Base-by-base conservation (phyloP, 176 grass and related monocot genomes). In the Chrysopogon serrulatus region DNA sequence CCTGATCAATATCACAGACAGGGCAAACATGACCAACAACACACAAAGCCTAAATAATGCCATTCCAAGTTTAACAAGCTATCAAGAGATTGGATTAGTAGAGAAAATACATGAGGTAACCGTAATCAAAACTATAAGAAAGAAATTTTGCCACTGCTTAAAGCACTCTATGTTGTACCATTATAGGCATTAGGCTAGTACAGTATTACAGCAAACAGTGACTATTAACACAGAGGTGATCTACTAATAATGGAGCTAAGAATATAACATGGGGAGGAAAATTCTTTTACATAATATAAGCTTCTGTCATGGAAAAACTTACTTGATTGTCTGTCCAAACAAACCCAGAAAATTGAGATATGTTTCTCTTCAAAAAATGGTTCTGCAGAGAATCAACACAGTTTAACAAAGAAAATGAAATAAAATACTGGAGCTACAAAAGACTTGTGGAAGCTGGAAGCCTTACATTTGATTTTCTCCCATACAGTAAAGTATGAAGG, bases 271-370 rank as follows among this genome's bases (percentile, higher is more conserved):
- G 9, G 35, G 35, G 15, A 68, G 65, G 28, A 10, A 48, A 8
- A 3, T 40, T 43, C 16, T 32, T 73, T 64, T 40, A 56, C 35
- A 89, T 16, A 88, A 70, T 37, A 82, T 21, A n/a, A n/a, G n/a
- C 13, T 65, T 2, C 23, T 39, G 56, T 44, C 41, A 21, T 69
- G 76, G 11, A 26, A 81, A 85, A 84, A 83, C 57, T 83, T 81
- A 99, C 97, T 83, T 90, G 65, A 86, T 86, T 90, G 18, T 96
- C 93, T 60, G 77, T 89, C 93, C 93, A 99, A 80, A 99, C 97
- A 86, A 82, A 99, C 26, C 97, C 97, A 88, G 97, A 99, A 81
- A 99, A 99, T 42, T 99, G 93, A 49, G 81, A 69, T 67, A 99
- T 89, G 75, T 99, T 99, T 82, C 89, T 94, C 90, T 96, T 99